Conservation (phyloP, 129 eudicot species). For the Smallanthus sonchifolius region DNA sequence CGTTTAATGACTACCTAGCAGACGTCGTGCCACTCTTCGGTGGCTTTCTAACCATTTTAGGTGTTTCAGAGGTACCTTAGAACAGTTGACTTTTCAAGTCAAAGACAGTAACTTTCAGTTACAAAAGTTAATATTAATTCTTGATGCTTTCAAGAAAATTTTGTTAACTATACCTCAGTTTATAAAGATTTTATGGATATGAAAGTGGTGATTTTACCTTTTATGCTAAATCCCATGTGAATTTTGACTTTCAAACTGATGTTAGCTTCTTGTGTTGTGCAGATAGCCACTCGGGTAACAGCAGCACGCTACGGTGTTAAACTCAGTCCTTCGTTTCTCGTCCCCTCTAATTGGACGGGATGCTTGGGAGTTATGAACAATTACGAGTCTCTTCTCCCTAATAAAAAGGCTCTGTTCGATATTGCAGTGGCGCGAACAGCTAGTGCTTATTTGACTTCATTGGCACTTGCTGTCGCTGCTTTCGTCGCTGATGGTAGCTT, state of each 20-base stretch:
- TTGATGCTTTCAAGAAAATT: background rate
- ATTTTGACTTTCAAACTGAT: background rate
- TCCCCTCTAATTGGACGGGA: slow-evolving; percentile 96
- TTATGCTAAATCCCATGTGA: no score
- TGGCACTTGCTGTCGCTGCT: slow-evolving; percentile 82
- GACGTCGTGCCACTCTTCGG: slow-evolving; percentile 86
- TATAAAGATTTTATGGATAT: background rate
- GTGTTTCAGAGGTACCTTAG: slow-evolving; percentile 80
- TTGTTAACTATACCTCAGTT: background rate
- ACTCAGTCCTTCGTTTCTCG: slow-evolving; percentile 93
- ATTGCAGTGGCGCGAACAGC: slow-evolving; percentile 98
- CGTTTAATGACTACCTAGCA: slow-evolving; percentile 69
- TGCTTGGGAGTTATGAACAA: slow-evolving; percentile 96
- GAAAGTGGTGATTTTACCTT: background rate
- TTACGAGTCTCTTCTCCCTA: slow-evolving; percentile 86
- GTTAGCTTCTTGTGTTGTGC: slow-evolving; percentile 21
- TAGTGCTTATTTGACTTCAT: slow-evolving; percentile 89
- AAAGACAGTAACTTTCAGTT: background rate
- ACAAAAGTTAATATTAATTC: background rate
- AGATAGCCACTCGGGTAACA: slow-evolving; percentile 82
- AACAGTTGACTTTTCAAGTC: slow-evolving; percentile 3
- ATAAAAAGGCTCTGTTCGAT: slow-evolving; percentile 90
- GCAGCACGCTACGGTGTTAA: slow-evolving; percentile 88
- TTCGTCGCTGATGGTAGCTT: slow-evolving; percentile 88
- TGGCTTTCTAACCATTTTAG: slow-evolving; percentile 87